Evolutionary conservation across 129 eudicot species (phyloP), one percentile per base, ranked within the genome.

Genomic region (Flaveria sonorensis): DNA sequence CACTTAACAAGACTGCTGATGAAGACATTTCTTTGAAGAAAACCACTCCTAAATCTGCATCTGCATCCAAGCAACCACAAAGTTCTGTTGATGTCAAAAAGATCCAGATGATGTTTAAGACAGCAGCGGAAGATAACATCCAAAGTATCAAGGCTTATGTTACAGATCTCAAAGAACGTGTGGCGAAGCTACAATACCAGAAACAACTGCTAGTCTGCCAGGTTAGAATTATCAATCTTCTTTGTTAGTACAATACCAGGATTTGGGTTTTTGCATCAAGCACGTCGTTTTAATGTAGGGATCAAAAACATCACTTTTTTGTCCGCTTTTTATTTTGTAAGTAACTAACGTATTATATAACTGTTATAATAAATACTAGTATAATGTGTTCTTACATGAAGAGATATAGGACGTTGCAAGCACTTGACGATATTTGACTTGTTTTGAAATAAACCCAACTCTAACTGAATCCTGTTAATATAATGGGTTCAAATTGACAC

Each of bases 171-270:
- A 95, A 95, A 86, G 99, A 89, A 75, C 86, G 97, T 52, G 97
- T 95, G 10, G 96, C 97, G 11, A 95, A 95, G 89, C 86, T 95
- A 64, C 99, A 95, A 76, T 95, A 95, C 84, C 99, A 95, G 80
- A 95, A 95, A 70, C 97, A 91, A 82, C 92, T 95, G 59, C 87
- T 95, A 10, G 99, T 95, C 81, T 86, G 97, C 84, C 99, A 95
- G 92, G 99, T 95, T 72, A 79, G 85, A 72, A 2, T 14, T 32
- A 30, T 63, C 28, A 43, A 6, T 16, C 71, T 39, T 66, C 16
- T 66, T 66, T 11, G 70, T 40, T 57, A 7, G 51, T n/a, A n/a
- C n/a, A n/a, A n/a, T n/a, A n/a, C n/a, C n/a, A n/a, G n/a, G n/a
- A n/a, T n/a, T n/a, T n/a, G 19, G 68, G 43, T 62, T 21, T 8